These are phyloP conservation scores for Magnaporthiopsis rhizophila DNA, from an alignment of 2,329 filamentous ascomycete species.

Conservation along the genomic window DNA sequence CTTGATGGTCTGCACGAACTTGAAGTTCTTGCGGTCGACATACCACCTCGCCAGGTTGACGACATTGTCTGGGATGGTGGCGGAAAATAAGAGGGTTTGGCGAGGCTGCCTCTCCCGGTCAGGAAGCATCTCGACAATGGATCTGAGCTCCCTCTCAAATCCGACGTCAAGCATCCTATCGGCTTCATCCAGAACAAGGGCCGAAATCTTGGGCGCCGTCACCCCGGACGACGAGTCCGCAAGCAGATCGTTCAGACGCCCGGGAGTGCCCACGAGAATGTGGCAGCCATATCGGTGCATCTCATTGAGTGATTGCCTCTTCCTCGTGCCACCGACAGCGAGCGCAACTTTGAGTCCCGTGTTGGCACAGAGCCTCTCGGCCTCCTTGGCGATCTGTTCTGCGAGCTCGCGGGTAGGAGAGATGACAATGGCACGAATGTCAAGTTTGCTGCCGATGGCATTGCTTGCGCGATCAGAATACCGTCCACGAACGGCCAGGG, in stretches of 20 bases:
- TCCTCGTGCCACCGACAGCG: constrained; percentile 89
- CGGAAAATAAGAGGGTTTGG: constrained; percentile 92
- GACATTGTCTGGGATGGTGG: constrained; percentile 81
- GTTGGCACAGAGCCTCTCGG: constrained; percentile 53
- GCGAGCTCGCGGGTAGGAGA: constrained; percentile 77
- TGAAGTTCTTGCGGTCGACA: constrained; percentile 71
- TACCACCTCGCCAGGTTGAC: constrained; percentile 69
- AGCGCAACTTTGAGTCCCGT: constrained; percentile 62
- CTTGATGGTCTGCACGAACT: constrained; percentile 83
- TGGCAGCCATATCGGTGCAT: constrained; percentile 76
- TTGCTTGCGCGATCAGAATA: constrained; percentile 14
- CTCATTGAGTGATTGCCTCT: constrained; percentile 55
- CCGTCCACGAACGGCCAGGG: constrained; percentile 39
- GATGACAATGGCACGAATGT: constrained; percentile 63
- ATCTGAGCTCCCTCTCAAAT: constrained; percentile 57
- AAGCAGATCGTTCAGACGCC: constrained; percentile 76
- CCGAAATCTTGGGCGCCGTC: constrained; percentile 67
- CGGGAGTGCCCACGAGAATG: constrained; percentile 83
- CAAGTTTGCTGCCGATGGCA: constrained; percentile 24
- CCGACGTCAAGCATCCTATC: constrained; percentile 98
- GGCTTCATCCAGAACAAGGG: constrained; percentile 91
- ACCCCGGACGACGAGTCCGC: constrained; percentile 56
- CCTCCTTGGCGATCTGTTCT: constrained; percentile 74
- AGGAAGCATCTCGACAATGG: constrained; percentile 58
- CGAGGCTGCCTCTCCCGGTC: constrained; percentile 54